Evolutionary conservation across 495 filamentous ascomycete genomes (phyloP).

Genomic region (Daldinia loculata): DNA sequence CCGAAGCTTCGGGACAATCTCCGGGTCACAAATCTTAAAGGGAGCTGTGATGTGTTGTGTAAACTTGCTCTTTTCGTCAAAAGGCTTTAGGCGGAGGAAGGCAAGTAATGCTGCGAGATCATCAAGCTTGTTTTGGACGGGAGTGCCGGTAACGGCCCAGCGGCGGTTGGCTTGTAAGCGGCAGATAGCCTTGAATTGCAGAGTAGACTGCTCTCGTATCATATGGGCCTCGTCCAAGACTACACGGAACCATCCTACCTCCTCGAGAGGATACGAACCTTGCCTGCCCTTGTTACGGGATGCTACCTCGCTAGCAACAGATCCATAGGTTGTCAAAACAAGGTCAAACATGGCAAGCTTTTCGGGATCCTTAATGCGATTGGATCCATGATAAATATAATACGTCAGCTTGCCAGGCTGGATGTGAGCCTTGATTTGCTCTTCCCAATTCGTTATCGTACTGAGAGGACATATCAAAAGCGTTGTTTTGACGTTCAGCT

Average conservation of each 20-base stretch:
- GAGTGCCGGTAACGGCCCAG: constrained; percentile 95
- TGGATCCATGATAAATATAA: constrained; percentile 85
- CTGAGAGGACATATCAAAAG: constrained; percentile 91
- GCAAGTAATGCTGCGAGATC: constrained; percentile 90
- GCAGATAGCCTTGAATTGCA: constrained; percentile 84
- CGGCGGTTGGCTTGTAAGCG: constrained; percentile 81
- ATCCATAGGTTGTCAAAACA: constrained; percentile 91
- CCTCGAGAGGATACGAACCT: constrained; percentile 70
- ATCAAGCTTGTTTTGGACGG: constrained; percentile 90
- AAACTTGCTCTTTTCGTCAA: constrained; percentile 80
- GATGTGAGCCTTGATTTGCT: constrained; percentile 86
- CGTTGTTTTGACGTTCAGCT: constrained; percentile 77
- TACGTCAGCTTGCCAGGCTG: constrained; percentile 65
- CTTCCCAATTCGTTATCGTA: constrained; percentile 90
- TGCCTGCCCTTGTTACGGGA: constrained; percentile 65
- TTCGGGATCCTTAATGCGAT: constrained; percentile 70
- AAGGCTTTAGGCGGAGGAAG: constrained; percentile 86
- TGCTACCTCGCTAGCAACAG: constrained; percentile 79
- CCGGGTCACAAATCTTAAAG: constrained; percentile 81
- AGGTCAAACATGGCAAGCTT: constrained; percentile 79
- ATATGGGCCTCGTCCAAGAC: constrained; percentile 96
- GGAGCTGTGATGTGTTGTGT: constrained; percentile 78
- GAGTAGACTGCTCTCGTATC: constrained; percentile 83
- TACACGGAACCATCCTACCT: constrained; percentile 92
- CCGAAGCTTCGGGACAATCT: constrained; percentile 83